Evolutionary conservation across 2,329 filamentous ascomycete species (phyloP), one percentile per base, ranked within the genome.

Genomic region (Ceratocystis eucalypticola): DNA sequence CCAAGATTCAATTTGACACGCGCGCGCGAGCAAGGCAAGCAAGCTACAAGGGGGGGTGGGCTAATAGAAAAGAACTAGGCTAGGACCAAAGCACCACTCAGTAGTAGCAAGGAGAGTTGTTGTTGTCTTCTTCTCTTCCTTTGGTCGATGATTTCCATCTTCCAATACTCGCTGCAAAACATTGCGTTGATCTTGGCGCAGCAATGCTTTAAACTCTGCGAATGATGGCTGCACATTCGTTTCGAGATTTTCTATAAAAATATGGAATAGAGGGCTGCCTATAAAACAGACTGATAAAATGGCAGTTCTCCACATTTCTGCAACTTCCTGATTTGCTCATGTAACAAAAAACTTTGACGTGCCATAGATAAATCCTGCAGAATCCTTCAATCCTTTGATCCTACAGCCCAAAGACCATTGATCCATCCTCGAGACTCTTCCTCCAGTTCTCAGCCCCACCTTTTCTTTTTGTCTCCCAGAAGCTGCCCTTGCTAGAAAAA

Each of bases 111-210:
- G 6, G 33, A 37, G 33, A 37, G 33, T 4, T 22, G 20, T 20
- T 20, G n/a, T n/a, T 48, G 22, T 20, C 10, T 1, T 50, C 4
- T 50, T 8, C 17, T n/a, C 10, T 55, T 28, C 17, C 17, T 12
- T 57, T 22, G 30, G 12, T 28, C 17, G 25, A 30, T 30, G 53
- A 57, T 33, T 57, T 33, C 3, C 53, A 12, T 17, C 12, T 28
- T 33, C 53, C 53, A 30, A 57, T 15, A 57, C 53, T 57, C 20
- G 46, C 53, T 57, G 53, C 53, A 57, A 57, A 57, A 57, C 53
- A 57, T 57, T 28, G 22, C 25, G 37, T 41, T 33, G 20, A 33
- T 30, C 53, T 57, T 57, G 53, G 53, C 53, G 30, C 46, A n/a
- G 6, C 22, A 20, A 41, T 41, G 37, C 37, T 12, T 41, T 41